These are phyloP conservation scores for Komagataella ulmi DNA, from an alignment of 805 yeast genomes.

Conservation along the genomic window DNA sequence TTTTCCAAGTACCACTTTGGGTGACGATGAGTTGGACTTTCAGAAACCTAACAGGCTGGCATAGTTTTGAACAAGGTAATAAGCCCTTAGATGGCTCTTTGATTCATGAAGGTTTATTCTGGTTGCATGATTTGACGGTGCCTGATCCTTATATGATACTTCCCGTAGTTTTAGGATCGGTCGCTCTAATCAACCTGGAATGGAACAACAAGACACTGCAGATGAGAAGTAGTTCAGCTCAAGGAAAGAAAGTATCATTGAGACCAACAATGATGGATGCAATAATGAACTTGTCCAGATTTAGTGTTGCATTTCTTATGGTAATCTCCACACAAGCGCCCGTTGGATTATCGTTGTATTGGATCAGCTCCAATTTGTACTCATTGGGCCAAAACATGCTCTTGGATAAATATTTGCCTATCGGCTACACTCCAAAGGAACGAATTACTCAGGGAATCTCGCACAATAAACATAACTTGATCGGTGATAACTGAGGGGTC, in stretches of 20 bases:
- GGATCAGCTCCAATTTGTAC: constrained; percentile 76
- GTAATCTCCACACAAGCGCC: constrained; percentile 83
- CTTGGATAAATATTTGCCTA: constrained; percentile 54
- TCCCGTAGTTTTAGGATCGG: constrained; percentile 60
- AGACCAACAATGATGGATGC: constrained; percentile 52
- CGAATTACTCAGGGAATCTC: constrained; percentile 4
- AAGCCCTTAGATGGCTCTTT: constrained; percentile 37
- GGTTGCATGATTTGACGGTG: constrained; percentile 47
- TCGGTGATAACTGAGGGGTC: not conserved
- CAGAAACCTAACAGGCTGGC: constrained; percentile 65
- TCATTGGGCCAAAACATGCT: constrained; percentile 66
- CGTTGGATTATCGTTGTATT: constrained; percentile 66
- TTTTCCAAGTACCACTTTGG: constrained; percentile 83
- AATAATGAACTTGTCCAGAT: constrained; percentile 55
- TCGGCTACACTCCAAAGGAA: constrained; percentile 31
- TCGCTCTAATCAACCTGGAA: constrained; percentile 69
- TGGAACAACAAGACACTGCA: constrained; percentile 62
- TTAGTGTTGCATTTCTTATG: constrained; percentile 70
- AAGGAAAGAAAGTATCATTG: constrained; percentile 25
- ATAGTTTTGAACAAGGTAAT: constrained; percentile 15
- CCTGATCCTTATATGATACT: constrained; percentile 49
- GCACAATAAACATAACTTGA: not conserved
- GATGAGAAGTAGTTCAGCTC: constrained; percentile 26
- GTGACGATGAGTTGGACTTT: constrained; percentile 63
- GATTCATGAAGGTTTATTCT: constrained; percentile 38